Conservation (phyloP, 164 flowering plant species). For the Umbilicus rupestris region DNA sequence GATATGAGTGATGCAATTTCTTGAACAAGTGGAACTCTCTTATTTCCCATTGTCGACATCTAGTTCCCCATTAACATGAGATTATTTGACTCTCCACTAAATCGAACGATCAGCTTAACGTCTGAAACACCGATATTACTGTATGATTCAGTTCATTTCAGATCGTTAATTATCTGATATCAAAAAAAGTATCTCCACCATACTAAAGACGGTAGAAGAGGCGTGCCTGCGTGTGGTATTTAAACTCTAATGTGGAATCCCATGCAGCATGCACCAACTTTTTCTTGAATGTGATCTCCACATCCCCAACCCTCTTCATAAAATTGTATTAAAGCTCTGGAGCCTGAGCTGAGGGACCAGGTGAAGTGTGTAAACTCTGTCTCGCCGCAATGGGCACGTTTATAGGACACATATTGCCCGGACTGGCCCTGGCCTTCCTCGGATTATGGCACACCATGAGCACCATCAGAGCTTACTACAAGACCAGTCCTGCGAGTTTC, state of each 20-base stretch:
- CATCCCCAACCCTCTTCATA: neutral
- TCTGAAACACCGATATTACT: neutral
- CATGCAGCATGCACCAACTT: conserved; percentile 44
- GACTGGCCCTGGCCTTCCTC: conserved; percentile 46
- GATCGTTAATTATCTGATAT: neutral
- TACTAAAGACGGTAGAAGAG: neutral
- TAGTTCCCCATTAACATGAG: neutral
- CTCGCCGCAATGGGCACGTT: conserved; percentile 47
- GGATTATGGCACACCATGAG: conserved; percentile 64
- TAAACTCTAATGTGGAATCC: conserved; percentile 22
- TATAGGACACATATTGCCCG: conserved; percentile 55
- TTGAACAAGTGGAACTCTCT: neutral
- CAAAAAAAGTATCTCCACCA: neutral
- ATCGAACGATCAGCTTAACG: neutral
- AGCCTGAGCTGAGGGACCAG: neutral
- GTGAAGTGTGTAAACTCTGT: neutral
- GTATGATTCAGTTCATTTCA: neutral
- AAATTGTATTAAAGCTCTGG: conserved; percentile 29
- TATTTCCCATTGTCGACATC: neutral
- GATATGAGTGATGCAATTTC: neutral
- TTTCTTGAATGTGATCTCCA: neutral
- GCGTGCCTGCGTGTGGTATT: neutral
- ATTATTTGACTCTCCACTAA: neutral
- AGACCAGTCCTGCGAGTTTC: conserved; percentile 32
- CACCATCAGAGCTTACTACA: conserved; percentile 34